A percentile compares a stretch with the other conserved stretches of the same genome.
Evolutionary conservation across 2,329 filamentous ascomycete genomes (phyloP).

Genomic region (Akanthomyces uredinophilus): DNA sequence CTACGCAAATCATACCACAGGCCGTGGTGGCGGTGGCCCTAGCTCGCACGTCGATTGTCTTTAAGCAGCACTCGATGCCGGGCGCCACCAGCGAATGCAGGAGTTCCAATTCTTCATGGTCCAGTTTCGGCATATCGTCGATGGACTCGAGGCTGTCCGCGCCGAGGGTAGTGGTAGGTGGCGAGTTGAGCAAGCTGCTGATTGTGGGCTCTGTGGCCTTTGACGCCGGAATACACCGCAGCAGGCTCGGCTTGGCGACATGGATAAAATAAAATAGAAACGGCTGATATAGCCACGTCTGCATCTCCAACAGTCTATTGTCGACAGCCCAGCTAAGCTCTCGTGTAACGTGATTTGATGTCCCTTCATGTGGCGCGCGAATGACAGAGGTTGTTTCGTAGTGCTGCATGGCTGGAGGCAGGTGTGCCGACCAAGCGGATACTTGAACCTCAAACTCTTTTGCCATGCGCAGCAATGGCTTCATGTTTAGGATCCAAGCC

Average conservation of each 20-base stretch:
- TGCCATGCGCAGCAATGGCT: conserved; percentile 20
- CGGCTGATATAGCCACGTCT: conserved; percentile 21
- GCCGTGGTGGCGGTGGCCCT: conserved; percentile 23
- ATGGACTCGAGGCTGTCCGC: background rate
- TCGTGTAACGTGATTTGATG: conserved; percentile 17
- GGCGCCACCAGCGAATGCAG: conserved; percentile 18
- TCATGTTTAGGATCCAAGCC: conserved; percentile 19
- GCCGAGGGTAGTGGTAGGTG: background rate
- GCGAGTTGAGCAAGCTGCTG: conserved; percentile 18
- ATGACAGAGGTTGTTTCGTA: conserved; percentile 18
- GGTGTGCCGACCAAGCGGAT: conserved; percentile 20
- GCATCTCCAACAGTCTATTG: conserved; percentile 21
- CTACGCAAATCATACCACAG: conserved; percentile 23
- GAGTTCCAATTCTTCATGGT: conserved; percentile 16
- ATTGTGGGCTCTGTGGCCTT: conserved; percentile 9
- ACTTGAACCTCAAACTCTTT: conserved; percentile 23
- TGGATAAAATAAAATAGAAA: conserved; percentile 21
- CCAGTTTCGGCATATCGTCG: conserved; percentile 3
- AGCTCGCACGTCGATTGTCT: conserved; percentile 20
- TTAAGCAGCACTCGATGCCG: conserved; percentile 21
- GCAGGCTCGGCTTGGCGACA: background rate
- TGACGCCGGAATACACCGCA: background rate
- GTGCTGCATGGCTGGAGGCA: conserved; percentile 19
- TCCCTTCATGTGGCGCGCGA: conserved; percentile 16
- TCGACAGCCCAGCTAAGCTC: conserved; percentile 22